Conservation (phyloP, 768 basidiomycete species). For the Rhodosporidiobolus odoratus region DNA sequence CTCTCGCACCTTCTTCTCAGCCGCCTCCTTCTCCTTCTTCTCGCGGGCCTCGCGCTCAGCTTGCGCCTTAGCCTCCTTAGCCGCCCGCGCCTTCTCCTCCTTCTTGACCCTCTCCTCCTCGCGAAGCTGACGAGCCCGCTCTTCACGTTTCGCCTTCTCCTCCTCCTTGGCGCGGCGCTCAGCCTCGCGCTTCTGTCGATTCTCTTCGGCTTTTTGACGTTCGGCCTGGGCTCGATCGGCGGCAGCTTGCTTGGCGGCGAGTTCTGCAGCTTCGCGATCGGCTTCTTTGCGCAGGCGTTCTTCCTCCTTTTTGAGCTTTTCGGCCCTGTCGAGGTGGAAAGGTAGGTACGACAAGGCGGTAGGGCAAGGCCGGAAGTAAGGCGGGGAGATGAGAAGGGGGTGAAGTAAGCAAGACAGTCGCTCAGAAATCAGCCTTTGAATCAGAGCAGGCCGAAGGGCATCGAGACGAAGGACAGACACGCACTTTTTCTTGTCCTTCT, state of each 20-base stretch:
- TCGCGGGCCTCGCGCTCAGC: conserved; percentile 49
- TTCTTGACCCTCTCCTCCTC: conserved; percentile 66
- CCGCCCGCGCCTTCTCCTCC: conserved; percentile 50
- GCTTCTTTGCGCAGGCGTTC: conserved; percentile 77
- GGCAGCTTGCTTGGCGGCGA: conserved; percentile 67
- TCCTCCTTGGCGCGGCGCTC: conserved; percentile 49
- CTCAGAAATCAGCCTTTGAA: conserved; percentile 6
- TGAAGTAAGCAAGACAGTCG: too few species aligned
- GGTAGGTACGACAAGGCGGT: too few species aligned
- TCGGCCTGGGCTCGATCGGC: conserved; percentile 72
- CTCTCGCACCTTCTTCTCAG: conserved; percentile 57
- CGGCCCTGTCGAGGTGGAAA: conserved; percentile 58
- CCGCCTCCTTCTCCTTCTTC: conserved; percentile 40
- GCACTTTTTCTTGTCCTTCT: conserved; percentile 97
- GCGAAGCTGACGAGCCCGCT: conserved; percentile 60
- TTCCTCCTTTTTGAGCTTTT: conserved; percentile 88
- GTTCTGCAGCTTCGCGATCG: conserved; percentile 80
- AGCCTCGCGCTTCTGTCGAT: conserved; percentile 70
- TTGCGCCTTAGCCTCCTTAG: conserved; percentile 65
- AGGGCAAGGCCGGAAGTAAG: too few species aligned
- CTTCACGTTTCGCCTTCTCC: conserved; percentile 68
- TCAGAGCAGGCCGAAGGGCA: conserved; percentile 3
- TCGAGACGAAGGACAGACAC: conserved; percentile 18
- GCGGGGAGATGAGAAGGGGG: too few species aligned
- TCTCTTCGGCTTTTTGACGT: conserved; percentile 78